Evolutionary conservation across 2,329 filamentous ascomycete genomes (phyloP), one percentile per base, ranked within the genome.

Genomic region (Phyllosticta capitalensis): DNA sequence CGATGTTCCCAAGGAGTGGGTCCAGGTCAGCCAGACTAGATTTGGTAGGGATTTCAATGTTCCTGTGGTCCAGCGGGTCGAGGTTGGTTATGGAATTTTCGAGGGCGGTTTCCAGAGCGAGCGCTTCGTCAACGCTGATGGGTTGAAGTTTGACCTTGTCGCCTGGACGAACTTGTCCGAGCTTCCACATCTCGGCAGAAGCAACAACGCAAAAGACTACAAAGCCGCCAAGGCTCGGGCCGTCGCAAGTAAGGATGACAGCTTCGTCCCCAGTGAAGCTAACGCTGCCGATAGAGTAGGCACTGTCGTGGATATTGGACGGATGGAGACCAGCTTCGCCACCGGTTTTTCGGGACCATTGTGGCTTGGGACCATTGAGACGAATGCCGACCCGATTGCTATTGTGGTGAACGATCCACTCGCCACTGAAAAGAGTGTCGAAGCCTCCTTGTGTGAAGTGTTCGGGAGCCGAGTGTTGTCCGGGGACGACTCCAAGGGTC

Each of bases 211-310:
- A 26, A 19, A 54, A 54, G 24, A 22, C 19, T 20, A 54, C 52
- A 10, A 33, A 54, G 9, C 52, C 24, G 19, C 52, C 52, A 5
- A 54, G 52, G 21, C 52, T 54, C 9, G 24, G 52, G 19, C 52
- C 52, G 19, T 33, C 24, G 26, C 52, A 54, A 30, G 52, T 54
- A 9, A 54, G 52, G 14, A 30, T 54, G 26, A 54, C n/a, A 20
- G 52, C 52, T 28, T 54, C 52, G 26, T 54, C 52, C 9, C 52
- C 52, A n/a, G 52, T 54, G 52, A 54, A 54, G 7, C 52, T 54
- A 9, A 54, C 38, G 14, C 26, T 33, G 7, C 52, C 52, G 21
- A 54, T 24, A 14, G 52, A 54, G 26, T 54, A 54, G 20, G 52
- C 26, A 7, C 52, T 30, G 14, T 54, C 52, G 17, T 54, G 52